Evolutionary conservation across 768 basidiomycete species (phyloP).

Genomic region (Lactarius vividus): DNA sequence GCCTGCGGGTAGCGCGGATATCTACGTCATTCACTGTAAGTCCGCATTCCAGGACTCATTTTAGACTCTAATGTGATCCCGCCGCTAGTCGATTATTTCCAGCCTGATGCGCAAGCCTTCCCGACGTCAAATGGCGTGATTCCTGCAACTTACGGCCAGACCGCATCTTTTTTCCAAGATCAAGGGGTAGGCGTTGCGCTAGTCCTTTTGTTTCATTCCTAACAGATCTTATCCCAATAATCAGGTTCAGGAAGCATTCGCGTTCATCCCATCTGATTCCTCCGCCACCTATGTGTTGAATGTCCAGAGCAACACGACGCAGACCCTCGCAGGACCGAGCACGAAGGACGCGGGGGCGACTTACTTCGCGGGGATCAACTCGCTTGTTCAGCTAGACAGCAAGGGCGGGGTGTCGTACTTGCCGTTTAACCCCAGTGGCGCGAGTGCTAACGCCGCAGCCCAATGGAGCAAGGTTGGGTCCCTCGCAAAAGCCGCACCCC

Average conservation of each 20-base stretch:
- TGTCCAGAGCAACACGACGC: conserved; percentile 68
- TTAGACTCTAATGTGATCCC: conserved; percentile 1
- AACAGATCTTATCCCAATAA: not conserved
- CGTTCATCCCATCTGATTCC: conserved; percentile 73
- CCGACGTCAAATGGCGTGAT: conserved; percentile 49
- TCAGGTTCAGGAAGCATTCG: conserved; percentile 70
- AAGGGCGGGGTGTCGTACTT: conserved; percentile 59
- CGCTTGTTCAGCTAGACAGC: conserved; percentile 67
- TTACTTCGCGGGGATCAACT: conserved; percentile 60
- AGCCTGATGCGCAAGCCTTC: conserved; percentile 64
- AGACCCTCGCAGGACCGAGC: conserved; percentile 55
- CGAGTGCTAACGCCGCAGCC: conserved; percentile 43
- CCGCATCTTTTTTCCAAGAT: conserved; percentile 65
- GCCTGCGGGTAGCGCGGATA: conserved; percentile 65
- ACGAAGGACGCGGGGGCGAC: conserved; percentile 56
- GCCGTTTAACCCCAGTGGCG: conserved; percentile 49
- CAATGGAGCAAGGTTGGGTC: conserved; percentile 48
- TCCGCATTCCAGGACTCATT: conserved; percentile 9
- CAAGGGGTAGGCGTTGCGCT: conserved; percentile 42
- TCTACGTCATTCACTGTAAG: conserved; percentile 89
- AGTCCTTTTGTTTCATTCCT: not conserved
- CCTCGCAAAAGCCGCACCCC: conserved; percentile 46
- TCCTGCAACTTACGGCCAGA: conserved; percentile 67
- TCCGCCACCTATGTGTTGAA: conserved; percentile 72
- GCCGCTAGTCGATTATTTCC: conserved; percentile 68